These are phyloP conservation scores for Bretziella fagacearum DNA, from an alignment of 2,329 filamentous ascomycete genomes.

Conservation along the genomic window DNA sequence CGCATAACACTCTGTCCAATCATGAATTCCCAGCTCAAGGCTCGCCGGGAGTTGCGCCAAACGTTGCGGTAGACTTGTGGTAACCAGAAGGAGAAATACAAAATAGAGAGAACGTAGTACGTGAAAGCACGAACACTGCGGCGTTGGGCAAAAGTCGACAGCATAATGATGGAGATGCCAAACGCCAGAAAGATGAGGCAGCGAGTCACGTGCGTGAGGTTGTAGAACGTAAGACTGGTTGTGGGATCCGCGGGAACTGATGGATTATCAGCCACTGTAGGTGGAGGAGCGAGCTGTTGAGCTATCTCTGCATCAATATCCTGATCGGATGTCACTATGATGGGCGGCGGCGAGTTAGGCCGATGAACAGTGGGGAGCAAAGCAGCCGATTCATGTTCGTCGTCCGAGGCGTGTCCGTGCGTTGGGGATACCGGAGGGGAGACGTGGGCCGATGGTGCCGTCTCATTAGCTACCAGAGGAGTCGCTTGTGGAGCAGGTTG, in stretches of 20 bases:
- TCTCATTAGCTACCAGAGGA: slow-evolving; percentile 17
- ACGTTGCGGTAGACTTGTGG: slow-evolving; percentile 87
- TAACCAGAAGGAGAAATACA: slow-evolving; percentile 79
- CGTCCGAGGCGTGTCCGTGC: not conserved
- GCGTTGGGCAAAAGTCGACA: slow-evolving; percentile 45
- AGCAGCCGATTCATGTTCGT: slow-evolving; percentile 4
- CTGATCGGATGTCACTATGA: slow-evolving; percentile 47
- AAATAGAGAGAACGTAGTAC: slow-evolving; percentile 46
- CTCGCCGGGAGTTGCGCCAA: slow-evolving; percentile 77
- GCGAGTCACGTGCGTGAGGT: slow-evolving; percentile 39
- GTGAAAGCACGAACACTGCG: slow-evolving; percentile 36
- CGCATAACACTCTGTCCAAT: slow-evolving; percentile 66
- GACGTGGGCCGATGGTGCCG: slow-evolving; percentile 7
- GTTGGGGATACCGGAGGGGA: slow-evolving; percentile 13
- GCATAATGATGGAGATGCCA: slow-evolving; percentile 38
- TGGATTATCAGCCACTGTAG: not conserved
- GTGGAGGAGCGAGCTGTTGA: slow-evolving; percentile 18
- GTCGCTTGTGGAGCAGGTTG: slow-evolving; percentile 20
- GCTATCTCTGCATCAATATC: slow-evolving; percentile 45
- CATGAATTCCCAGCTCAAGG: slow-evolving; percentile 82
- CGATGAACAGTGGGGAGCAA: slow-evolving; percentile 14
- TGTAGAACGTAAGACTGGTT: slow-evolving; percentile 19
- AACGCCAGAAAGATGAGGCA: slow-evolving; percentile 40
- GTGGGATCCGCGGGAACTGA: slow-evolving; percentile 24
- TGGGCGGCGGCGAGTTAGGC: slow-evolving; percentile 21